phyloP scores from a whole-genome alignment of 176 grass and related monocot species.

The Ampelocalamus luodianensis region DNA sequence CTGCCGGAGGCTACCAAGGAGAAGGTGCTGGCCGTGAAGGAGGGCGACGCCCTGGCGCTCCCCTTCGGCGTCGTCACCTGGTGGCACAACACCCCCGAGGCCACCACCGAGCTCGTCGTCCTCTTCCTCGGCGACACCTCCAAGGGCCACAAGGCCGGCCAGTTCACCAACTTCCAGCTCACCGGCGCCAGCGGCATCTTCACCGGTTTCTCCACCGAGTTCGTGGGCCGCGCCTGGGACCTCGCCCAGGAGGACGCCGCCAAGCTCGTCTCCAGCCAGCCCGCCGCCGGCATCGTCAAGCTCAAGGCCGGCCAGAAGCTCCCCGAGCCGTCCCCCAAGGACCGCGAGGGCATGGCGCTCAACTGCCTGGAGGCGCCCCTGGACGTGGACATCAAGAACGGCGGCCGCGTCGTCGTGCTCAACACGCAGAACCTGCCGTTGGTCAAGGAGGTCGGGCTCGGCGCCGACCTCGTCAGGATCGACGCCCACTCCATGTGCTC shows the following conservation, averaged over 20 bases:
- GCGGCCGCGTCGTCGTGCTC: too few species aligned
- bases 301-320: constrained; percentile 52
- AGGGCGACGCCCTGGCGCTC: constrained; percentile 73
- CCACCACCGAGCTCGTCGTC: constrained; percentile 48
- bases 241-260: constrained; percentile 52
- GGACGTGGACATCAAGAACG: too few species aligned
- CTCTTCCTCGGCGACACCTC: constrained; percentile 93
- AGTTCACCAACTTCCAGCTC: constrained; percentile 85
- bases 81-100: constrained; percentile 72
- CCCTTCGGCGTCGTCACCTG: constrained; percentile 83
- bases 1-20: constrained; percentile 71
- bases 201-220: constrained; percentile 76
- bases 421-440: constrained; percentile 33
- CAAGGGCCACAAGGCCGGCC: constrained; percentile 68
- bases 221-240: constrained; percentile 80
- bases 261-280: constrained; percentile 69
- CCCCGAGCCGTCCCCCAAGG: constrained; percentile 9
- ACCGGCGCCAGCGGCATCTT: constrained; percentile 74
- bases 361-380: too few species aligned
- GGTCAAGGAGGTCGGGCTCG: constrained; percentile 72
- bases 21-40: constrained; percentile 77
- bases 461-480: constrained; percentile 81
- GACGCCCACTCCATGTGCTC: constrained; percentile 88
- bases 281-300: constrained; percentile 51
- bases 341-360: too few species aligned